These are phyloP conservation scores for Aspergillus kassunensis DNA, from an alignment of 495 filamentous ascomycete species.

Conservation along the genomic window DNA sequence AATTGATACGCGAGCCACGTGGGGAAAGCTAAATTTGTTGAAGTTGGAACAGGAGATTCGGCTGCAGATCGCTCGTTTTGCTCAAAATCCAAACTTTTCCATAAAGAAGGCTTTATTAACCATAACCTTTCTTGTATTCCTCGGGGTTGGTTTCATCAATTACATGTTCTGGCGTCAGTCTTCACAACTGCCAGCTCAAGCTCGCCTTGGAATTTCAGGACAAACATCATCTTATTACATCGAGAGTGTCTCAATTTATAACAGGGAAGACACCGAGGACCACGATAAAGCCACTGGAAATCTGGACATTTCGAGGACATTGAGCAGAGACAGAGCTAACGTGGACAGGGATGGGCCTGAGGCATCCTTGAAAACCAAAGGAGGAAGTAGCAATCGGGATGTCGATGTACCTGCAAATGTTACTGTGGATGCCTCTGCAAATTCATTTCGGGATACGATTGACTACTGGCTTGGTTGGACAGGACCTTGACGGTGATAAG, in stretches of 20 bases:
- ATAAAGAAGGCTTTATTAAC: neutral
- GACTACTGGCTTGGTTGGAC: slow-evolving; percentile 40
- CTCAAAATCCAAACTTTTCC: neutral
- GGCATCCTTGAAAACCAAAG: neutral
- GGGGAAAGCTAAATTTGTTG: neutral
- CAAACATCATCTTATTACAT: neutral
- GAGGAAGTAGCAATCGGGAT: neutral
- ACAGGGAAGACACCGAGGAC: too few relatives aligned
- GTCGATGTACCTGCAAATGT: neutral
- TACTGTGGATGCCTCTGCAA: neutral
- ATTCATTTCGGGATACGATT: slow-evolving; percentile 24
- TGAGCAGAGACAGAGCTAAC: neutral
- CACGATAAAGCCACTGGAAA: neutral
- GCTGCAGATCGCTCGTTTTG: neutral
- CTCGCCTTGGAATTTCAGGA: neutral
- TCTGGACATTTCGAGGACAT: neutral
- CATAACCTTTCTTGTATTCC: slow-evolving; percentile 1
- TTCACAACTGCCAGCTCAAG: neutral
- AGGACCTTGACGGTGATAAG: slow-evolving; percentile 17
- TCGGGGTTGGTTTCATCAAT: neutral
- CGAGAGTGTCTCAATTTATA: neutral
- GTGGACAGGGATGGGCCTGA: neutral
- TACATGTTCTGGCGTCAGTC: neutral
- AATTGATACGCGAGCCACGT: neutral
- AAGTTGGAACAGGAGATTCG: neutral